Evolutionary conservation across 805 yeast genomes (phyloP).

Genomic region (Jamesozyma rosinii): DNA sequence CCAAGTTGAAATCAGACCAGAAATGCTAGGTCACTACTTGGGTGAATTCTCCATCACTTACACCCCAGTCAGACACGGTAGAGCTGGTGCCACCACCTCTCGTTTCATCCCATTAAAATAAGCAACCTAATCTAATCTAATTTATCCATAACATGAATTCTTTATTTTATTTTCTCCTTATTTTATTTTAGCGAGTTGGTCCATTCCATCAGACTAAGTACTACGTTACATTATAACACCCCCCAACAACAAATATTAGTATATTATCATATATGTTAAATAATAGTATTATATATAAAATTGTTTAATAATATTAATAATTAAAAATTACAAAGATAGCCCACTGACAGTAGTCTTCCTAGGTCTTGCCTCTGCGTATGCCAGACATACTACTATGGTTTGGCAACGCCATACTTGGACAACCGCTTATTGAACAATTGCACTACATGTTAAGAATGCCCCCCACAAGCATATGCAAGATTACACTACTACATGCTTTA

Average conservation of each 20-base stretch:
- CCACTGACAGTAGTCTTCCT: no score
- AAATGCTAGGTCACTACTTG: constrained; percentile 99
- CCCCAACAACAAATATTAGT: background rate
- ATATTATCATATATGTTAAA: constrained; percentile 2
- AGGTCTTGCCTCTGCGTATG: no score
- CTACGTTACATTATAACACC: background rate
- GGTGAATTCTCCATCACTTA: constrained; percentile 99
- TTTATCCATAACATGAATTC: background rate
- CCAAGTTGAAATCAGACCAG: constrained; percentile 97
- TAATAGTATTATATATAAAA: constrained; percentile 1
- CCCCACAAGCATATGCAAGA: no score
- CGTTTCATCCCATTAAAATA: constrained; percentile 68
- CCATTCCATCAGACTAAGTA: background rate
- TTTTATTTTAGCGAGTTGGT: background rate
- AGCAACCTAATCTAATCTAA: constrained; percentile 9
- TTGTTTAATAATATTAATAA: constrained; percentile 1
- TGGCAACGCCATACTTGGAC: no score
- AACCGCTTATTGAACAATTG: no score
- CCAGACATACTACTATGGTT: no score
- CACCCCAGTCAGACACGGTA: constrained; percentile 99
- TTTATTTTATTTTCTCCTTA: no score
- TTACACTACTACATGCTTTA: no score
- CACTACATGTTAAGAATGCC: no score
- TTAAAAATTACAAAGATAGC: background rate
- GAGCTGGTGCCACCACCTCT: constrained; percentile 79